Percentiles rank a stretch among this genome's conserved stretches.
Conservation (phyloP, 768 basidiomycete genomes). For the Podaxis sp. region DNA sequence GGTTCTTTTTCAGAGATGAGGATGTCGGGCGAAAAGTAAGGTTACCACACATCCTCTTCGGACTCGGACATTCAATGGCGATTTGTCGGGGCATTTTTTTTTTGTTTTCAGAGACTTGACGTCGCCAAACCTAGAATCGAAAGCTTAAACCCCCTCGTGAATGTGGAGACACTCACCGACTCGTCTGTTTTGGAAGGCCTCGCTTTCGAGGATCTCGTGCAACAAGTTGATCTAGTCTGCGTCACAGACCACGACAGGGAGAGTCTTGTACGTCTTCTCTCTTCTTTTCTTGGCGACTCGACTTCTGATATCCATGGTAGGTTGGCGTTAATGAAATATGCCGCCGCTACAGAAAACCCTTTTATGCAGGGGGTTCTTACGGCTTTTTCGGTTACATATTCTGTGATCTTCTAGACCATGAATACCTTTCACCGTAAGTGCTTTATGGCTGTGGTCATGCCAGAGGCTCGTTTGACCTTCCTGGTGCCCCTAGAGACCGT, state of each 20-base stretch:
- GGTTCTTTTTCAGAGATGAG: conserved; percentile 92
- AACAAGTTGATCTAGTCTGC: conserved; percentile 80
- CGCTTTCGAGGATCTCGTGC: conserved; percentile 57
- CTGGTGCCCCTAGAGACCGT: conserved; percentile 51
- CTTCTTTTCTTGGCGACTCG: conserved; percentile 13
- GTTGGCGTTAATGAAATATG: conserved; percentile 79
- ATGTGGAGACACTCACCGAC: conserved; percentile 66
- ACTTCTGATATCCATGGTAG: conserved; percentile 39
- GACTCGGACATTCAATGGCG: conserved; percentile 37
- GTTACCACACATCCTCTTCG: conserved; percentile 19
- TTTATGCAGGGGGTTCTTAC: conserved; percentile 92
- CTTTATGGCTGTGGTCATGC: conserved; percentile 10
- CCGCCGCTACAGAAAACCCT: conserved; percentile 68
- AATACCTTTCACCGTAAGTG: conserved; percentile 82
- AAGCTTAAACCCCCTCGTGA: conserved; percentile 90
- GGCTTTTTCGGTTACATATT: conserved; percentile 93
- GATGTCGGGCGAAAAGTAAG: conserved; percentile 89
- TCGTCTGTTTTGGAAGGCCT: conserved; percentile 46
- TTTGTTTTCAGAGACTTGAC: conserved; percentile 67
- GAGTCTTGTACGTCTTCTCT: conserved; percentile 57
- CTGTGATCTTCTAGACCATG: conserved; percentile 86
- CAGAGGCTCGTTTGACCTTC: conserved; percentile 5
- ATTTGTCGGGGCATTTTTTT: conserved; percentile 34
- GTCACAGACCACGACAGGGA: conserved; percentile 77
- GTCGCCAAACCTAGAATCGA: conserved; percentile 84